Conservation (phyloP, 2,329 filamentous ascomycete species). For the Hypoxylon sp. region DNA sequence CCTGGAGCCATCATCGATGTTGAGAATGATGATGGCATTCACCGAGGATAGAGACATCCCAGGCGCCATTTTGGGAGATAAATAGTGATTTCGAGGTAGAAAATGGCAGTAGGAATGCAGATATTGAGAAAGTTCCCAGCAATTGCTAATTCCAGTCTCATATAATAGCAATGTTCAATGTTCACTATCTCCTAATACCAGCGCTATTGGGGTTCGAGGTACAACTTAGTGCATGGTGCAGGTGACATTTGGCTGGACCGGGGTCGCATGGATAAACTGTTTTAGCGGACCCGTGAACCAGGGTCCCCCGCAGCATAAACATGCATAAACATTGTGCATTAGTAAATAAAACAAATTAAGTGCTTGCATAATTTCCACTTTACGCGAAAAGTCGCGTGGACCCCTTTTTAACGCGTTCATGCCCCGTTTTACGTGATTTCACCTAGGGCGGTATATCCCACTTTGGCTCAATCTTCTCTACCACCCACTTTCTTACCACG, state of each 20-base stretch:
- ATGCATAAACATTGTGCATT: constrained; percentile 28
- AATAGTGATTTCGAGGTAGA: constrained; percentile 26
- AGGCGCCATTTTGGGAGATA: constrained; percentile 71
- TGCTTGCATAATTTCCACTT: constrained; percentile 52
- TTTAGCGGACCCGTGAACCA: constrained; percentile 40
- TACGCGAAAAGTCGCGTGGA: constrained; percentile 53
- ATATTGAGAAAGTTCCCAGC: constrained; percentile 21
- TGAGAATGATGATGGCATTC: constrained; percentile 83
- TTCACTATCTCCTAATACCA: constrained; percentile 8
- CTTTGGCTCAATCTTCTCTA: constrained; percentile 25
- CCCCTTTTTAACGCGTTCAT: constrained; percentile 47
- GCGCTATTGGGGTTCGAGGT: constrained; percentile 24
- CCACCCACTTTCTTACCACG: constrained; percentile 25
- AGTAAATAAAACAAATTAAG: constrained; percentile 25
- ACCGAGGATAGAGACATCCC: constrained; percentile 83
- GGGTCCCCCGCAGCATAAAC: constrained; percentile 17
- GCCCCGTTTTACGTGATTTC: constrained; percentile 49
- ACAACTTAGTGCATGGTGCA: constrained; percentile 27
- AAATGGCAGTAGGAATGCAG: constrained; percentile 17
- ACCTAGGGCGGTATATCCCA: constrained; percentile 32
- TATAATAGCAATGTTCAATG: constrained; percentile 23
- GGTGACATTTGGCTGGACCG: constrained; percentile 38
- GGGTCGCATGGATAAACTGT: constrained; percentile 40
- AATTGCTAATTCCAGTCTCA: constrained; percentile 18
- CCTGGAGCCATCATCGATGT: constrained; percentile 88